Evolutionary conservation across 2,329 filamentous ascomycete genomes (phyloP), one percentile per base, ranked within the genome.

Genomic region (Talaromyces sp.): DNA sequence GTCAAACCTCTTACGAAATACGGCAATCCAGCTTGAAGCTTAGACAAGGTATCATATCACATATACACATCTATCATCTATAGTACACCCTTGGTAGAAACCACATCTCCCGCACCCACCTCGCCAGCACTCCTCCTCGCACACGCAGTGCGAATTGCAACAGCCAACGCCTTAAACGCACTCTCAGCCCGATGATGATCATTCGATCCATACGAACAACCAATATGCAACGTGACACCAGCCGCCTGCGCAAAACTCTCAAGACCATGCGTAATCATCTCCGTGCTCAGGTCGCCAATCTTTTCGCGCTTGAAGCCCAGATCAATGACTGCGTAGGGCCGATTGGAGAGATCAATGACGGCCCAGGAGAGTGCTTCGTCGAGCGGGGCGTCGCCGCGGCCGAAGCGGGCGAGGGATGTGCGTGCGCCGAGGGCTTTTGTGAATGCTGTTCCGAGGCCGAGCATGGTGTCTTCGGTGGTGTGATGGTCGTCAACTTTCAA

Each of bases 241-340:
- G 93, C 92, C 10, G 88, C 91, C 82, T 96, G 91, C 49, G 94
- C 93, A 80, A 97, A 99, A 81, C 91, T 95, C 83, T 96, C 88
- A 75, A 99, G 79, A 71, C 93, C 96, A 83, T 99, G 95, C 54
- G 94, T 93, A 49, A 99, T 88, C 95, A 99, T 99, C 85, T 99
- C 94, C 72, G 88, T 91, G 82, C 90, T 94, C 71, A 99, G 82
- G 75, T 95, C 92, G 65, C 95, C 95, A 73, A 99, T 91, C 85
- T 92, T 96, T 83, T 98, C 95, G 68, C 95, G 88, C 83, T 86
- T 89, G 68, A 97, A 87, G 11, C 92, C 93, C 13, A 98, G 83
- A 65, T 97, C 88, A 64, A 95, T 86, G 19, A 97, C 91, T 69
- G 85, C 86, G 81, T 88, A 97, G 1, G 95, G 94, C 0, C 95